phyloP scores from a whole-genome alignment of 345 rosid species.

The Syzygium grande region DNA sequence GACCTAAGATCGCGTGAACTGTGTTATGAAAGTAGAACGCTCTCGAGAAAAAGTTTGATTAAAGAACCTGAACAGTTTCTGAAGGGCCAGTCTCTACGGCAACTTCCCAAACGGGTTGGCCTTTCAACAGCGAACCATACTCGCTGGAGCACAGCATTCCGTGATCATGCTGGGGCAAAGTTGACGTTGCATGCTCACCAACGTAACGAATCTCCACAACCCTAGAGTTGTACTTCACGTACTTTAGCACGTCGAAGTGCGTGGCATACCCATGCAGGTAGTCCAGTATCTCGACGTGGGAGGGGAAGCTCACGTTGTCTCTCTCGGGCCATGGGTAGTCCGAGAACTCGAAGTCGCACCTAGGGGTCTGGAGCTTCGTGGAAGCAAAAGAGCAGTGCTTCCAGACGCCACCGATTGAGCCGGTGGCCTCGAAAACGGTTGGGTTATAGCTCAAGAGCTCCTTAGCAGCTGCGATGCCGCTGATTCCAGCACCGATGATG shows the following conservation, averaged over 20 bases:
- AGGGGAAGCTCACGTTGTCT: conserved; percentile 56
- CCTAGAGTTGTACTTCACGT: conserved; percentile 53
- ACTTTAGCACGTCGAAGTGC: conserved; percentile 58
- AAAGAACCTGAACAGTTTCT: conserved; percentile 45
- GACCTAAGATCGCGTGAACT: neutral
- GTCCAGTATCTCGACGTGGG: conserved; percentile 52
- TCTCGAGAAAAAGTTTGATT: neutral
- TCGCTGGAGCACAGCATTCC: conserved; percentile 2
- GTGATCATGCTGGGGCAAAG: neutral
- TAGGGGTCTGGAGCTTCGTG: conserved; percentile 72
- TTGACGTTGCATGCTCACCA: conserved; percentile 14
- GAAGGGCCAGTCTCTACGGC: conserved; percentile 44
- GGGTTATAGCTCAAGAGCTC: conserved; percentile 62
- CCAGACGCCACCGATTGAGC: conserved; percentile 92
- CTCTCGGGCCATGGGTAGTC: conserved; percentile 87
- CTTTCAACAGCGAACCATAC: conserved; percentile 33
- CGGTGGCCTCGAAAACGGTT: conserved; percentile 65
- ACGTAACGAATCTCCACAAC: conserved; percentile 54
- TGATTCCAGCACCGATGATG: conserved; percentile 84
- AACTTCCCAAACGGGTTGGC: conserved; percentile 77
- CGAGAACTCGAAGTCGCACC: conserved; percentile 68
- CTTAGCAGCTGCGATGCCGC: conserved; percentile 76
- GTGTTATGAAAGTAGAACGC: neutral
- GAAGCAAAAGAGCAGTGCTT: conserved; percentile 62
- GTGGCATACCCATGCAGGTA: conserved; percentile 69